phyloP scores from a whole-genome alignment of 73 alveolate species.

The Symbiodinium pilosum region DNA sequence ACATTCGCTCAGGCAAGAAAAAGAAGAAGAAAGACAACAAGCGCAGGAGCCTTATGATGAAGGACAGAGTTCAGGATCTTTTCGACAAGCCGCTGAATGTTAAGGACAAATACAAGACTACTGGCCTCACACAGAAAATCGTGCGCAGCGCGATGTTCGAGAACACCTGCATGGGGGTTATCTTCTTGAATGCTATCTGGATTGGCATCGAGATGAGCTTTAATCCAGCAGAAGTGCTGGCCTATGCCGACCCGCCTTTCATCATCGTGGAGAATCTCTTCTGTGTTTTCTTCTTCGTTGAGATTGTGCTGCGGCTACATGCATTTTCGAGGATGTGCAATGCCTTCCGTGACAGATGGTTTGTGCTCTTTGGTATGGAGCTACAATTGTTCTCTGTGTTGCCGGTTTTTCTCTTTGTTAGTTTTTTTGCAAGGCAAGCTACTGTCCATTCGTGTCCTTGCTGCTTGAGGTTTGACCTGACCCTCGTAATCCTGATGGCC shows the following conservation, averaged over 20 bases:
- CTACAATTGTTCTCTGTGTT: no score
- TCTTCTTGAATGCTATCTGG: constrained; percentile 88
- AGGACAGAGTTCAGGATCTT: constrained; percentile 58
- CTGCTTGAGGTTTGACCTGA: constrained; percentile 28
- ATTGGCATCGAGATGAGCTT: constrained; percentile 78
- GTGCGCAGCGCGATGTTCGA: neutral
- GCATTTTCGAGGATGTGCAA: constrained; percentile 28
- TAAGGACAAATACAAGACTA: constrained; percentile 74
- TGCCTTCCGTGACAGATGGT: constrained; percentile 64
- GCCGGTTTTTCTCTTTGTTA: no score
- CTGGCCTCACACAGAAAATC: constrained; percentile 21
- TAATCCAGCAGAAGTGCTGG: constrained; percentile 54
- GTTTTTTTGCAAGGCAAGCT: no score
- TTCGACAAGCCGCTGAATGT: neutral
- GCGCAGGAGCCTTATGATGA: constrained; percentile 58
- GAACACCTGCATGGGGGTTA: constrained; percentile 36
- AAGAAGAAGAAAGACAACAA: neutral
- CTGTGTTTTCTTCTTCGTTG: constrained; percentile 56
- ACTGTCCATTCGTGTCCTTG: neutral
- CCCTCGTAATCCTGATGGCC: constrained; percentile 45
- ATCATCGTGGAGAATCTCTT: constrained; percentile 71
- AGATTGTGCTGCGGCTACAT: constrained; percentile 27
- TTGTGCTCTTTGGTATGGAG: neutral
- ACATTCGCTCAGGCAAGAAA: constrained; percentile 40
- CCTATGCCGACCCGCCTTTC: constrained; percentile 51